Base-by-base conservation (phyloP, 805 yeast genomes). In the Wickerhamiella hasegawae region DNA sequence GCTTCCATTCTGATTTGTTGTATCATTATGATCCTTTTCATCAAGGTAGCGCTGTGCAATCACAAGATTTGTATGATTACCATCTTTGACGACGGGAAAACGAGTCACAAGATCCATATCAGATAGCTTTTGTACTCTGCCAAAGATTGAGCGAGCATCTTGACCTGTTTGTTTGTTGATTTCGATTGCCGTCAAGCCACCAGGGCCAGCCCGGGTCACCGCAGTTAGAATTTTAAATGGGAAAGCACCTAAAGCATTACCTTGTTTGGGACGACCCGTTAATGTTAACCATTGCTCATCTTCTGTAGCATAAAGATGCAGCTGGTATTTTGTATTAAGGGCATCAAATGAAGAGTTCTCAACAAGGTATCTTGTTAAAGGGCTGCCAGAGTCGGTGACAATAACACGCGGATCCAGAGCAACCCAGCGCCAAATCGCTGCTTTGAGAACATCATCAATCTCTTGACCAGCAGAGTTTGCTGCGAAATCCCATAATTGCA, bases 201-300 rank as follows among this genome's bases (percentile, higher is more conserved):
- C 40, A 36, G 50, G 47, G 41, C 71, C 47, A 38, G 52, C 38
- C 56, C 69, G 47, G 52, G 63, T 49, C 8, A 59, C 52, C 12
- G 49, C 52, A 28, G 58, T 47, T 5, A 62, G 49, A 17, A 62
- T 41, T 25, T 55, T 57, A 42, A 62, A 65, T 25, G 66, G 59
- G 37, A 44, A 44, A 3, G 43, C 35, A 3, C 63, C 63, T n/a
- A 56, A 38, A 25, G 49, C 37, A 31, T 47, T 51, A 6, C 45
- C 54, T 11, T 44, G 46, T 19, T 46, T 46, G 0, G 54, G 51
- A 9, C 37, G 29, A 2, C 60, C 61, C 0, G 65, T 59, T 5
- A 60, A 42, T 5, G 42, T 47, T 10, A 41, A 27, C 62, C 63
- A 60, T 28, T 55, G 58, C 20, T 47, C 38, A 12, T 54, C 54